Evolutionary conservation across 331 rosid species (phyloP), one percentile per base, ranked within the genome.

Genomic region (Stylosanthes scabra): DNA sequence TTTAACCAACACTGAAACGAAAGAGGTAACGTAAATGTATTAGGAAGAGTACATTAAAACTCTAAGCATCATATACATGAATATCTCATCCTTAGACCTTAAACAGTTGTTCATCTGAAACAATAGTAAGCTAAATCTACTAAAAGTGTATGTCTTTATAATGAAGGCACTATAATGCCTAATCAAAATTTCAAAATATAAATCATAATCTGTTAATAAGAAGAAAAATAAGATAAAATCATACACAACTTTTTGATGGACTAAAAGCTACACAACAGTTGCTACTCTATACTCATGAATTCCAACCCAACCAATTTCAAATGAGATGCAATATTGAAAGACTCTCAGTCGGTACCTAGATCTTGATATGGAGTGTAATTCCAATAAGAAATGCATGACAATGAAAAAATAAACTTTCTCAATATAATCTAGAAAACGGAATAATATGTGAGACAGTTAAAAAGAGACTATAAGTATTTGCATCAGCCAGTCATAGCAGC

Each of bases 1-100:
- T 91, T 93, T 66, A 91, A 70, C 98, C 97, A 91, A 81, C 98
- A 93, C 98, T 93, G 78, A 59, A 72, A 79, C 46, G 55, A 86
- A 66, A 80, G 20, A 74, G 66, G 51, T 40, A 63, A 64, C 40
- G 59, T 63, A 67, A 66, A 79, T 15, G 54, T 40, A 69, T 41
- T 57, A 62, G 16, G 63, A 60, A 59, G 29, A 61, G 45, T 57
- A 11, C 49, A 70, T 11, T 29, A 16, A 72, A 42, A 66, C 31
- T 73, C 29, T 55, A 46, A 54, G 52, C 63, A 9, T 12, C 29
- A 63, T 56, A 61, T 55, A 31, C 29, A 20, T 7, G 60, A 55
- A 46, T 51, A 14, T 63, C 34, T 10, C n/a, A 57, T 14, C 14
- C 49, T 20, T 65, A 64, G 3, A 59, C 20, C 49, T 20, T 65